A percentile compares a stretch with the other conserved stretches of the same genome.
Evolutionary conservation across 1,284 basidiomycete species (phyloP).

Genomic region (Pyrrhoderma lamaoense): DNA sequence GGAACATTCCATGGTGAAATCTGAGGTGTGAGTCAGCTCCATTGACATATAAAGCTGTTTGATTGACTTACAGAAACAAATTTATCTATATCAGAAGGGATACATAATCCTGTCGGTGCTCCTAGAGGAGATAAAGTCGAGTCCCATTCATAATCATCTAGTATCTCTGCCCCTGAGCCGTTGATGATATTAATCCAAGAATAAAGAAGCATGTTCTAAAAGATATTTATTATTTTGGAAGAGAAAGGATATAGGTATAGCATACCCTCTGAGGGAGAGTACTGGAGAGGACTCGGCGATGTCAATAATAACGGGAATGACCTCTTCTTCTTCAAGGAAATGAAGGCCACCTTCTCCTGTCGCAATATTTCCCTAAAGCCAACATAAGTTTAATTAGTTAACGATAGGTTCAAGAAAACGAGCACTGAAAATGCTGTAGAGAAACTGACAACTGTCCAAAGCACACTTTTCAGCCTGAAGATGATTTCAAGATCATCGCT

Average conservation of each 20-base stretch:
- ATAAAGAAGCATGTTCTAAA: slow-evolving; percentile 93
- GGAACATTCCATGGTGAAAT: slow-evolving; percentile 70
- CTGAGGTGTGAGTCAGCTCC: slow-evolving; percentile 32
- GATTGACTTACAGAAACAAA: slow-evolving; percentile 67
- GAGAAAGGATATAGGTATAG: slow-evolving; percentile 10
- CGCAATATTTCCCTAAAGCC: slow-evolving; percentile 85
- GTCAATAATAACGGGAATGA: slow-evolving; percentile 83
- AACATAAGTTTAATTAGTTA: too few relatives aligned
- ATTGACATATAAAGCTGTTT: slow-evolving; percentile 1
- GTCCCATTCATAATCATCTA: slow-evolving; percentile 91
- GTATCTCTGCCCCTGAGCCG: slow-evolving; percentile 71
- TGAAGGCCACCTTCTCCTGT: slow-evolving; percentile 85
- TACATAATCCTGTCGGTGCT: slow-evolving; percentile 81
- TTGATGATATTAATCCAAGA: slow-evolving; percentile 75
- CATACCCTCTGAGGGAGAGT: slow-evolving; percentile 89
- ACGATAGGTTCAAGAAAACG: slow-evolving; percentile 6
- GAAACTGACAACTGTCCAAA: slow-evolving; percentile 88
- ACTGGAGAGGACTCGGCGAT: slow-evolving; percentile 88
- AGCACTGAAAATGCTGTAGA: not conserved
- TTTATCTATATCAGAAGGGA: slow-evolving; percentile 75
- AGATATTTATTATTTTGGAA: slow-evolving; percentile 14
- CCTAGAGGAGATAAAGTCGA: slow-evolving; percentile 86
- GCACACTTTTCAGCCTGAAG: slow-evolving; percentile 85
- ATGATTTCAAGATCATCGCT: slow-evolving; percentile 79
- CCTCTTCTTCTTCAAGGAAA: slow-evolving; percentile 91